Evolutionary conservation across 768 basidiomycete species (phyloP).

Genomic region (Amyloporia xantha): DNA sequence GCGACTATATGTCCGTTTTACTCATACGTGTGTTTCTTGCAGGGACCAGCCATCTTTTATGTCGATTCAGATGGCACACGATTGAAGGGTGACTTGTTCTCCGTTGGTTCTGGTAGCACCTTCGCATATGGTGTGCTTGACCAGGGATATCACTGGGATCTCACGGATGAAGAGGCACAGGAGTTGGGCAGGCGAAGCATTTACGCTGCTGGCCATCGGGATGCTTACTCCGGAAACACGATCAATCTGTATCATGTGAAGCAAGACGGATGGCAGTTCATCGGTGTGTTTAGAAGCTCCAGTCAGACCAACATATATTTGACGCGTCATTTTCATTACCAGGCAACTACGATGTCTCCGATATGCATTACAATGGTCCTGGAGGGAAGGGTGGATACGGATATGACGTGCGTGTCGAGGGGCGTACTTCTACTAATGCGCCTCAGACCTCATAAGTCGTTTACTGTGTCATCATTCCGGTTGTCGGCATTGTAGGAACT

Average conservation of each 20-base stretch:
- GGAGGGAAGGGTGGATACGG: slow-evolving; percentile 67
- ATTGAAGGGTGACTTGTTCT: slow-evolving; percentile 95
- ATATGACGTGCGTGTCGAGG: slow-evolving; percentile 65
- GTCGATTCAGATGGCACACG: slow-evolving; percentile 97
- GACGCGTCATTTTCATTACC: too few species aligned
- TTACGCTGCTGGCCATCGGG: slow-evolving; percentile 94
- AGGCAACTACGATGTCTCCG: slow-evolving; percentile 91
- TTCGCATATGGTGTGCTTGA: slow-evolving; percentile 99
- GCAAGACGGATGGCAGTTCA: slow-evolving; percentile 93
- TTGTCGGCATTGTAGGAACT: too few species aligned
- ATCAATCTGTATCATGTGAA: slow-evolving; percentile 95
- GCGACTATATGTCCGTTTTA: not conserved
- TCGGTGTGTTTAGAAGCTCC: slow-evolving; percentile 65
- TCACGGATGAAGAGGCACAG: slow-evolving; percentile 88
- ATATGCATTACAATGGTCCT: slow-evolving; percentile 85
- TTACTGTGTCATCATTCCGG: too few species aligned
- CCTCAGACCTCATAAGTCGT: too few species aligned
- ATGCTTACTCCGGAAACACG: slow-evolving; percentile 93
- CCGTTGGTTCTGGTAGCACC: slow-evolving; percentile 96
- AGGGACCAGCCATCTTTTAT: slow-evolving; percentile 94
- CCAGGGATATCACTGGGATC: slow-evolving; percentile 91
- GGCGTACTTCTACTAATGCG: slow-evolving; percentile 47
- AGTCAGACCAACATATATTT: too few species aligned
- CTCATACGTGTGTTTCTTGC: slow-evolving; percentile 4
- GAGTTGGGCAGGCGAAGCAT: slow-evolving; percentile 92